Evolutionary conservation across 106 monocot species (phyloP).

Genomic region (Allium cepa): DNA sequence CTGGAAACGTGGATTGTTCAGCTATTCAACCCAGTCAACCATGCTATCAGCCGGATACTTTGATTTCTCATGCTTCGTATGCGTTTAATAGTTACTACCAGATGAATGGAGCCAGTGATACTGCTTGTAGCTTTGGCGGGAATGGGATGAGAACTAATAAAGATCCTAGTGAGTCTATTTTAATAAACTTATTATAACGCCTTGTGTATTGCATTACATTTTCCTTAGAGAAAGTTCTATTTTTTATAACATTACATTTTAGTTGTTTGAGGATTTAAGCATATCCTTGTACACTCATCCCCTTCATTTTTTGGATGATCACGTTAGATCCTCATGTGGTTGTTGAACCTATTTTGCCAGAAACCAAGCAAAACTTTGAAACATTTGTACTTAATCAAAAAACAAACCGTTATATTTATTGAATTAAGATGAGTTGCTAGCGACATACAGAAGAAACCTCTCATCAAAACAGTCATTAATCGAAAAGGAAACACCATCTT

Average conservation of each 20-base stretch:
- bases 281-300: neutral
- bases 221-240: neutral
- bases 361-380: too few species aligned
- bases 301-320: neutral
- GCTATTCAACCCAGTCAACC: constrained; percentile 97
- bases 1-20: constrained; percentile 94
- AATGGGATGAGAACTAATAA: constrained; percentile 62
- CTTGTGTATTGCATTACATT: neutral
- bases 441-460: too few species aligned
- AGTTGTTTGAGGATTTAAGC: neutral
- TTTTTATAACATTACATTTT: neutral
- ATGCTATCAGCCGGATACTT: constrained; percentile 85
- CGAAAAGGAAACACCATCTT: too few species aligned
- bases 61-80: constrained; percentile 77
- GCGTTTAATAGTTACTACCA: constrained; percentile 89
- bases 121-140: constrained; percentile 88
- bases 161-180: constrained; percentile 74
- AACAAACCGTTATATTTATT: too few species aligned
- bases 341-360: too few species aligned
- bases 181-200: neutral
- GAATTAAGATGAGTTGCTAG: too few species aligned
- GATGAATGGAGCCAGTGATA: constrained; percentile 80
- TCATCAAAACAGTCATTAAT: too few species aligned
- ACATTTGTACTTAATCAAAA: too few species aligned
- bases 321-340: neutral